phyloP scores from a whole-genome alignment of 257 asterid species.

The Echium plantagineum region DNA sequence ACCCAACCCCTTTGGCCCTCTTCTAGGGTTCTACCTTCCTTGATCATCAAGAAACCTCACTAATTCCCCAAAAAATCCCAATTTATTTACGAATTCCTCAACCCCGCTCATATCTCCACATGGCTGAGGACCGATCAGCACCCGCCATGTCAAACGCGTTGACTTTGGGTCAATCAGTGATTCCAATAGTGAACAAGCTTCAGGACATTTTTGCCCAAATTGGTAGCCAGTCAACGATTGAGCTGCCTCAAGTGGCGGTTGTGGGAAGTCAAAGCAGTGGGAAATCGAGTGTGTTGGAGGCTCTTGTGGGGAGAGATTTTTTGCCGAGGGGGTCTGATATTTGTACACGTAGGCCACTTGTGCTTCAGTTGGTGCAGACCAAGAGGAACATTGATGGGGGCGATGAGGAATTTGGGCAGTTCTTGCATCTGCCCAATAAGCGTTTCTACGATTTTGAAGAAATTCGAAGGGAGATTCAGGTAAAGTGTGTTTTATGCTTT shows the following conservation, averaged over 20 bases:
- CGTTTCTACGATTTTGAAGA: slow-evolving; percentile 49
- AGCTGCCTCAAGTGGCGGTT: slow-evolving; percentile 78
- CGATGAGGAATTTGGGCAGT: slow-evolving; percentile 69
- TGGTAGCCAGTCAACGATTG: slow-evolving; percentile 44
- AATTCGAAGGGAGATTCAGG: slow-evolving; percentile 70
- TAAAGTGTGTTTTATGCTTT: not conserved
- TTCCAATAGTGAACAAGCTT: slow-evolving; percentile 56
- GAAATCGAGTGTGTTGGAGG: slow-evolving; percentile 75
- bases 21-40: too few relatives aligned
- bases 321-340: slow-evolving; percentile 74
- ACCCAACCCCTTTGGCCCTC: too few relatives aligned
- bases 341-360: slow-evolving; percentile 75
- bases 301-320: slow-evolving; percentile 75
- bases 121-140: not conserved
- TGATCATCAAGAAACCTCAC: too few relatives aligned
- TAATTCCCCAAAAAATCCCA: too few relatives aligned
- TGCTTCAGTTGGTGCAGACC: slow-evolving; percentile 50
- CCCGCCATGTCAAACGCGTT: not conserved
- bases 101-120: too few relatives aligned
- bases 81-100: too few relatives aligned
- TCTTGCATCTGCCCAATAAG: slow-evolving; percentile 51
- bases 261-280: slow-evolving; percentile 92
- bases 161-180: slow-evolving; percentile 40
- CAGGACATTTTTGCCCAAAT: slow-evolving; percentile 69
- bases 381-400: slow-evolving; percentile 26